Conservation (phyloP, 257 asterid genomes). For the Salvia miltiorrhiza region DNA sequence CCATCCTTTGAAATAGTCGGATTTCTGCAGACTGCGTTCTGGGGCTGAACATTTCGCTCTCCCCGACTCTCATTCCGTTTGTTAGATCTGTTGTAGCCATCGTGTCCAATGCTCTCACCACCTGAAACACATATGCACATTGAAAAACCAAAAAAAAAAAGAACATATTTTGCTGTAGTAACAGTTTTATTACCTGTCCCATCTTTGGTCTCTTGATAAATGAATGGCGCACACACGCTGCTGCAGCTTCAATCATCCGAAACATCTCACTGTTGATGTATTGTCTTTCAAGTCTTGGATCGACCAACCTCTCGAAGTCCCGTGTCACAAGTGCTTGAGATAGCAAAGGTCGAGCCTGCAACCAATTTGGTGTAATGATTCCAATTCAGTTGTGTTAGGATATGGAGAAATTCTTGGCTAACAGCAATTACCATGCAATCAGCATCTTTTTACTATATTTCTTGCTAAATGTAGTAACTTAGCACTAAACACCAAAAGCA, state of each 20-base stretch:
- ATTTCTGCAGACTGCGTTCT: conserved; percentile 64
- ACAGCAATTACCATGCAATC: no score
- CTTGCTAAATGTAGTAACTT: no score
- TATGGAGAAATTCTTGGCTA: no score
- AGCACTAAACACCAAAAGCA: no score
- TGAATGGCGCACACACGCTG: conserved; percentile 53
- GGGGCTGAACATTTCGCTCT: conserved; percentile 54
- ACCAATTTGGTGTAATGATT: background rate
- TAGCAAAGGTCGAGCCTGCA: conserved; percentile 53
- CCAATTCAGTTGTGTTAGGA: no score
- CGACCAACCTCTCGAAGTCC: conserved; percentile 36
- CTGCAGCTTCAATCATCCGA: conserved; percentile 54
- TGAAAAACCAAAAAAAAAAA: no score
- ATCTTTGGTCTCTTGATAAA: conserved; percentile 50
- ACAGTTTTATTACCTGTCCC: conserved; percentile 39
- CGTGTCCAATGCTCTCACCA: conserved; percentile 69
- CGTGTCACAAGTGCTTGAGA: conserved; percentile 35
- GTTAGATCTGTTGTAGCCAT: conserved; percentile 54
- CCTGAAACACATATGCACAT: conserved; percentile 35
- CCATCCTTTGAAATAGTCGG: conserved; percentile 74
- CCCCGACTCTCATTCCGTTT: conserved; percentile 91
- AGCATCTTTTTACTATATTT: no score
- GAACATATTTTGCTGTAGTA: background rate
- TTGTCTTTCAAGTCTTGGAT: conserved; percentile 36
- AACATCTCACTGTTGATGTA: conserved; percentile 40